phyloP scores from a whole-genome alignment of 2,329 filamentous ascomycete genomes.

The Aureobasidium sp. region DNA sequence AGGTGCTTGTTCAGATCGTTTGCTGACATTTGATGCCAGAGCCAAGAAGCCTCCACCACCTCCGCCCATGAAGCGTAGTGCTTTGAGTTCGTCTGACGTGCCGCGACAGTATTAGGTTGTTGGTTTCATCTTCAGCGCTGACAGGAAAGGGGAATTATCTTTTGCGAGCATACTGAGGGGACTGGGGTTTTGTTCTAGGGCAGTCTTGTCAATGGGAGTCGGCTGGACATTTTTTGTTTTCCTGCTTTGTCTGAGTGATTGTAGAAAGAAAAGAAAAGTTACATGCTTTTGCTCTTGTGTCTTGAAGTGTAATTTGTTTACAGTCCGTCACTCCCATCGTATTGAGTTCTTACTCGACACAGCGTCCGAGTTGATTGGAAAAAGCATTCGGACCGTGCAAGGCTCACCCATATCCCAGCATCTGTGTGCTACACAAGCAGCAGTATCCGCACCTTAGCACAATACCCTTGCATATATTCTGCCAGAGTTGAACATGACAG shows the following conservation, averaged over 20 bases:
- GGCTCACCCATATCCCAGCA: too few species aligned
- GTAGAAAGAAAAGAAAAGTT: conserved; percentile 8
- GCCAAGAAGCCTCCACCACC: conserved; percentile 61
- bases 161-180: conserved; percentile 3
- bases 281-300: neutral
- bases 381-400: neutral
- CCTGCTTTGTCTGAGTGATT: neutral
- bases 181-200: neutral
- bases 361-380: too few species aligned
- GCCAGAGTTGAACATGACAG: neutral
- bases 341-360: too few species aligned
- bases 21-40: conserved; percentile 33
- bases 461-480: too few species aligned
- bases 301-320: neutral
- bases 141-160: neutral
- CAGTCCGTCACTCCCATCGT: too few species aligned
- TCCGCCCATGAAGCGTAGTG: conserved; percentile 56
- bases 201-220: neutral
- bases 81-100: conserved; percentile 36
- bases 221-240: neutral
- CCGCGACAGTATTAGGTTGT: conserved; percentile 17
- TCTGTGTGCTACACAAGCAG: neutral
- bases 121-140: neutral
- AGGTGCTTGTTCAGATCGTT: neutral
- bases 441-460: neutral